phyloP scores from a whole-genome alignment of 176 grass and related monocot genomes.

The Thinopyrum elongatum region DNA sequence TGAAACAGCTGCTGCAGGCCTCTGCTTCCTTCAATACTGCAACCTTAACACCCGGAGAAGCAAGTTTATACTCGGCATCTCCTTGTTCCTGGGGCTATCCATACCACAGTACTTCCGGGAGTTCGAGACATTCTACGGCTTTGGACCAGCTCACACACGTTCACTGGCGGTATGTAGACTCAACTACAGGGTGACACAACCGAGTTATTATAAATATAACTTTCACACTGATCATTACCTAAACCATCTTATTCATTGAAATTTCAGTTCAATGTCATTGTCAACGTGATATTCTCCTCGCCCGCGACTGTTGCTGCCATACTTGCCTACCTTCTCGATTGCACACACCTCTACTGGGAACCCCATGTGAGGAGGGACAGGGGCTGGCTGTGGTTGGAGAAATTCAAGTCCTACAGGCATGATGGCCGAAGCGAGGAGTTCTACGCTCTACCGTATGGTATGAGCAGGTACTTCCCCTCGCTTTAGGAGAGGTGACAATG shows the following conservation, averaged over 20 bases:
- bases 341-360: conserved; percentile 63
- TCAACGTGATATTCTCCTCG: conserved; percentile 90
- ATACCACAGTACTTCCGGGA: conserved; percentile 80
- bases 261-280: conserved; percentile 86
- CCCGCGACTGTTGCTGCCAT: conserved; percentile 84
- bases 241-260: not conserved
- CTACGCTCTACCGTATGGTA: conserved; percentile 72
- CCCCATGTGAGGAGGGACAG: conserved; percentile 58
- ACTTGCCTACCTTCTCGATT: conserved; percentile 75
- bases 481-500: conserved; percentile 30
- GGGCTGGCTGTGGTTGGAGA: conserved; percentile 77
- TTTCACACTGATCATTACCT: conserved; percentile 26
- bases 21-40: conserved; percentile 88
- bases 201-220: not conserved
- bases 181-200: not conserved
- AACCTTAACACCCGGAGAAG: conserved; percentile 83
- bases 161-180: conserved; percentile 47
- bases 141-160: conserved; percentile 69
- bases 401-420: conserved; percentile 62
- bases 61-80: conserved; percentile 85
- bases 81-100: conserved; percentile 83
- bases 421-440: conserved; percentile 85
- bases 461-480: conserved; percentile 93
- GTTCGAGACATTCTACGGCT: conserved; percentile 64
- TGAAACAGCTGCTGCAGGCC: conserved; percentile 73